These are phyloP conservation scores for Platismatia glauca DNA, from an alignment of 495 filamentous ascomycete genomes.

Conservation along the genomic window DNA sequence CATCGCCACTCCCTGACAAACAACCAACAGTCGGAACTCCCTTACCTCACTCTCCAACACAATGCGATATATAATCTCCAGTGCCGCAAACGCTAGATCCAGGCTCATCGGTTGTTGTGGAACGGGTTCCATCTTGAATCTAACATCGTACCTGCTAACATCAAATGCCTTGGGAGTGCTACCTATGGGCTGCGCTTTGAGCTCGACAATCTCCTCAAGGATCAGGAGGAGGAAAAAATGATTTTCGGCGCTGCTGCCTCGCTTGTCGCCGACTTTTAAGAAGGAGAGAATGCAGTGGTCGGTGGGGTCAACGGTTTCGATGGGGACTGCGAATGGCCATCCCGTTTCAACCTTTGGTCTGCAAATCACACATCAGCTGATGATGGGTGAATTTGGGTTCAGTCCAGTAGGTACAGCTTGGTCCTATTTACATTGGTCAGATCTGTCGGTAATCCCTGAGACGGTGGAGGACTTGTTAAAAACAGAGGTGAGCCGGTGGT, in stretches of 20 bases:
- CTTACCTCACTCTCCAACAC: neutral
- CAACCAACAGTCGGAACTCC: neutral
- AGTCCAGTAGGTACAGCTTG: neutral
- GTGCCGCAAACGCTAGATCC: neutral
- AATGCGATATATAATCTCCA: neutral
- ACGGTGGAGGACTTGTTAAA: neutral
- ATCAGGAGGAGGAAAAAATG: neutral
- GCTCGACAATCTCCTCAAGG: neutral
- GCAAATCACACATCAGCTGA: neutral
- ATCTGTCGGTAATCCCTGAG: neutral
- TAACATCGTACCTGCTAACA: neutral
- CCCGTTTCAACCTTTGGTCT: neutral
- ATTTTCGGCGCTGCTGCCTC: neutral
- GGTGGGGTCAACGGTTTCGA: neutral
- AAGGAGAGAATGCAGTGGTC: neutral
- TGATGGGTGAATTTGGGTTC: neutral
- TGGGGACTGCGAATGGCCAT: neutral
- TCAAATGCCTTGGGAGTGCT: neutral
- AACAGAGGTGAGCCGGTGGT: neutral
- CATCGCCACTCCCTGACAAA: neutral
- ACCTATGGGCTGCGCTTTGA: neutral
- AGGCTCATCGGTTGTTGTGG: neutral
- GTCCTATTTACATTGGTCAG: neutral
- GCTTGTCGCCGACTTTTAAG: neutral
- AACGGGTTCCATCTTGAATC: neutral